Evolutionary conservation across 2,329 filamentous ascomycete species (phyloP).

Genomic region (Exophiala spinifera): DNA sequence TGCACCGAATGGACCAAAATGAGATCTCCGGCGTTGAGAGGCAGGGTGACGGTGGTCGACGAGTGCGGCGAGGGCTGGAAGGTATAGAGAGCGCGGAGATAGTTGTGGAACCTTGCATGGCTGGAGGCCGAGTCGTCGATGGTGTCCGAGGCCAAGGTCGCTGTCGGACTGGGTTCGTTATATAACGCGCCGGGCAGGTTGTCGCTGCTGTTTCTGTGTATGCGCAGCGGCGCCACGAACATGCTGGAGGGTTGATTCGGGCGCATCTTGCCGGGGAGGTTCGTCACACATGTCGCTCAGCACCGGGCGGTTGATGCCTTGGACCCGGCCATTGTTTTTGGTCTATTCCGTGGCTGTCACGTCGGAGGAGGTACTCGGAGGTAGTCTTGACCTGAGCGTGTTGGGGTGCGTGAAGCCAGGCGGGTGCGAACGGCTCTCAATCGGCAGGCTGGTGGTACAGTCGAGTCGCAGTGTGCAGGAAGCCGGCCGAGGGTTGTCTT

Average conservation of each 20-base stretch:
- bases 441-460: neutral
- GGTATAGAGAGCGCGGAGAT: slow-evolving; percentile 87
- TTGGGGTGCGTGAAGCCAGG: neutral
- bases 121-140: slow-evolving; percentile 43
- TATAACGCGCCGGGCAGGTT: slow-evolving; percentile 3
- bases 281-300: slow-evolving; percentile 18
- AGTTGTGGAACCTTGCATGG: slow-evolving; percentile 81
- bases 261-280: slow-evolving; percentile 18
- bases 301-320: neutral
- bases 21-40: slow-evolving; percentile 85
- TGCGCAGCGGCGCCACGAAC: slow-evolving; percentile 31
- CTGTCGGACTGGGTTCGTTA: slow-evolving; percentile 14
- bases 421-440: neutral
- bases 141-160: slow-evolving; percentile 32
- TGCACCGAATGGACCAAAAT: slow-evolving; percentile 95
- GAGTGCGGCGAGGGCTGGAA: slow-evolving; percentile 78
- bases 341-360: neutral
- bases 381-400: neutral
- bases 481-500: neutral
- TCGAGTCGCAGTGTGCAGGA: neutral
- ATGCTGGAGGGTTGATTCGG: slow-evolving; percentile 23
- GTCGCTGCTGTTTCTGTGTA: slow-evolving; percentile 22
- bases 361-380: neutral
- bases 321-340: slow-evolving; percentile 1
- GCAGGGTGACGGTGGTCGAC: slow-evolving; percentile 84